phyloP scores from a whole-genome alignment of 2,329 filamentous ascomycete species.

The Colletotrichum spaethianum region DNA sequence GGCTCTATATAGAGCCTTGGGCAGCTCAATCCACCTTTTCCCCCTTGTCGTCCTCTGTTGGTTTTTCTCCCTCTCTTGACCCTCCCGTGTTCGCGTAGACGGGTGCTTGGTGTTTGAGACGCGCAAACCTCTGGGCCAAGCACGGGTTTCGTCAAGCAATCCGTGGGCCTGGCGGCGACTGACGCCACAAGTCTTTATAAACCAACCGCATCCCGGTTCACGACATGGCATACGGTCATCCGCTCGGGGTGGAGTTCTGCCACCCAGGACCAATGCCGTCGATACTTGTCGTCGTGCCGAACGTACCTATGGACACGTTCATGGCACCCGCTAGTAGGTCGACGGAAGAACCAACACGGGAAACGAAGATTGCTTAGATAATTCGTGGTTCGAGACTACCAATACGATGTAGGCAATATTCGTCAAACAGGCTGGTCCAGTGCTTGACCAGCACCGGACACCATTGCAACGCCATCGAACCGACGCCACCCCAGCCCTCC shows the following conservation, averaged over 20 bases:
- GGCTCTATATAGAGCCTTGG: not conserved
- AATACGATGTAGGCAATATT: conserved; percentile 14
- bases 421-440: conserved; percentile 3
- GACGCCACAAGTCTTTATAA: not conserved
- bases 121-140: not conserved
- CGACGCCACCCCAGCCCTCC: not conserved
- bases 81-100: no score
- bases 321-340: not conserved
- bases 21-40: not conserved
- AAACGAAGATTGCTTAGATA: not conserved
- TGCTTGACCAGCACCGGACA: not conserved
- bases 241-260: not conserved
- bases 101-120: no score
- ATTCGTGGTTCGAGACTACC: conserved; percentile 21
- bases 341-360: no score
- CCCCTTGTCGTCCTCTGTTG: no score
- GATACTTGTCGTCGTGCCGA: not conserved
- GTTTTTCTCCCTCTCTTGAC: no score
- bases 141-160: not conserved
- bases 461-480: not conserved
- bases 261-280: no score
- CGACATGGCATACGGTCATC: no score
- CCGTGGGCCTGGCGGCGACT: not conserved
- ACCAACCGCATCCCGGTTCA: not conserved
- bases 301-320: not conserved